Base-by-base conservation (phyloP, 331 rosid genomes). In the Quercus tomentella region DNA sequence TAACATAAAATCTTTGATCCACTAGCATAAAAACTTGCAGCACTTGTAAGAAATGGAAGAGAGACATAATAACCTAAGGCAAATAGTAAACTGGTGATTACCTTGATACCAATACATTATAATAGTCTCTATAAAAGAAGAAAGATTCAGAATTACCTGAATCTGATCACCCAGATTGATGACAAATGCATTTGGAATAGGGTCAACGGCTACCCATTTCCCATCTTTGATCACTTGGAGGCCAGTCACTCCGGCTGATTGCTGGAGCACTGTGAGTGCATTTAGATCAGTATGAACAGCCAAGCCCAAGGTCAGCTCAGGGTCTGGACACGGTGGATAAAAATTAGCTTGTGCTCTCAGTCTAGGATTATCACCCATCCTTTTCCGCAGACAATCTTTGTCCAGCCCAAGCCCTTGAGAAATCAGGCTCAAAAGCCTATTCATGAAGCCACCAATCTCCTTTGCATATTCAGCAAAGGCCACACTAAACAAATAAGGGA, bases 131-230 rank as follows among this genome's bases (percentile, higher is more conserved):
- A 45, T 14, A 1, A 25, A 51, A 7, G 11, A 52, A 30, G 15
- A 31, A 69, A 37, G 1, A 37, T 16, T 21, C 4, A 7, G 4
- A 58, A 15, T 16, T 68, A 89, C 91, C 90, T 87, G 86, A 41
- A 86, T 76, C 83, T 90, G 93, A 82, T 88, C 92, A 20, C 83
- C 89, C 1, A 88, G 2, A 75, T 88, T 88, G 82, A 83, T 77
- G 1, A 90, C 86, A 76, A 83, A 80, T 16, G 92, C 87, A 70
- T 61, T 78, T 52, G 89, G 82, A 73, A 88, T 31, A 52, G 83
- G 81, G 61, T 84, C 82, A 12, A 88, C 82, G 14, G 77, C 72
- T 30, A 88, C 75, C 91, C 92, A 90, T 69, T 85, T 76, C 10
- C 82, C 88, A 77, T 88, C 86, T 71, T 87, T 83, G 77, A 86